phyloP scores from a whole-genome alignment of 805 yeast species.

The Saccharomycopsis capsularis region DNA sequence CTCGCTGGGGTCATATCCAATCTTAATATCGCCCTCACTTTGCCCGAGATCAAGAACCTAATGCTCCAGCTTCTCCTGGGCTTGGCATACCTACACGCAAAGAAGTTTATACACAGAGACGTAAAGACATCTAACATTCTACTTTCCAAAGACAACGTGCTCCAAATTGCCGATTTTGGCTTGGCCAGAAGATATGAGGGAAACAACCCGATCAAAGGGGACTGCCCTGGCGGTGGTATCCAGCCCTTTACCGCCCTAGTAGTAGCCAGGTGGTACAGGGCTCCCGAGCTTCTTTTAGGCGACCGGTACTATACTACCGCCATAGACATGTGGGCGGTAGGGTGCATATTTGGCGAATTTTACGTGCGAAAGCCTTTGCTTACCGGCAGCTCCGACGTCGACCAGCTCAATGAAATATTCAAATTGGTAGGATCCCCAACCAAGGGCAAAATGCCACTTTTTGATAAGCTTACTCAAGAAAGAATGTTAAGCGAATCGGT shows the following conservation, averaged over 20 bases:
- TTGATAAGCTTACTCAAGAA: constrained; percentile 18
- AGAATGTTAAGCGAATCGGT: constrained; percentile 2
- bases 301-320: constrained; percentile 86
- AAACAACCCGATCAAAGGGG: constrained; percentile 38
- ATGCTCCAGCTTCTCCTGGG: constrained; percentile 75
- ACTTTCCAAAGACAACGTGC: constrained; percentile 63
- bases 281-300: constrained; percentile 88
- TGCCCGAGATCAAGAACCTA: constrained; percentile 74
- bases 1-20: constrained; percentile 84
- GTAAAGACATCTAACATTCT: constrained; percentile 94
- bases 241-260: constrained; percentile 57
- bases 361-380: constrained; percentile 76
- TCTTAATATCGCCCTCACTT: constrained; percentile 51
- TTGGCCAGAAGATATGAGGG: constrained; percentile 74
- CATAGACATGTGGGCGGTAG: constrained; percentile 96
- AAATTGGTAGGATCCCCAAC: constrained; percentile 76
- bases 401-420: constrained; percentile 80
- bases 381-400: constrained; percentile 78
- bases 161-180: constrained; percentile 95
- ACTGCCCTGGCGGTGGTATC: constrained; percentile 27
- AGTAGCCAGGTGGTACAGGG: constrained; percentile 96
- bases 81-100: constrained; percentile 67
- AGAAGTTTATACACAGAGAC: constrained; percentile 70
- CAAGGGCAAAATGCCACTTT: constrained; percentile 15
- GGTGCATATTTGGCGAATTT: constrained; percentile 91